Evolutionary conservation across 2,329 filamentous ascomycete species (phyloP).

Genomic region (Podosphaera xanthii): DNA sequence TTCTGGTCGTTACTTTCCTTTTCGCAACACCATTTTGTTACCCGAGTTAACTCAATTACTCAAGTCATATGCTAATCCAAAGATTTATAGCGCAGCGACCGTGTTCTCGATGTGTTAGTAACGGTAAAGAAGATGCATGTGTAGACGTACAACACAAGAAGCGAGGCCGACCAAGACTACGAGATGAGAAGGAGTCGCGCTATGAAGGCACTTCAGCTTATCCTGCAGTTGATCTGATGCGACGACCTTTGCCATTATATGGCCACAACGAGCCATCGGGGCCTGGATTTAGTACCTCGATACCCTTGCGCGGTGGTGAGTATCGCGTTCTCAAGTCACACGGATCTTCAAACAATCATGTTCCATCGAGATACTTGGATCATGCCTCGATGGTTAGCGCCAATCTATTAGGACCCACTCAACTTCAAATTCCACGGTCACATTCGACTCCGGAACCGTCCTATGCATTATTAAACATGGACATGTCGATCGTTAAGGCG

Average conservation of each 20-base stretch:
- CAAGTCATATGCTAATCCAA: neutral
- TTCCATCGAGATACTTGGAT: slow-evolving; percentile 27
- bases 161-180: slow-evolving; percentile 51
- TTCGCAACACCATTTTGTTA: neutral
- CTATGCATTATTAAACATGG: slow-evolving; percentile 31
- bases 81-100: slow-evolving; percentile 42
- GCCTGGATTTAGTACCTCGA: slow-evolving; percentile 22
- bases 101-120: slow-evolving; percentile 53
- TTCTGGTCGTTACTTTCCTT: neutral
- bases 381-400: slow-evolving; percentile 26
- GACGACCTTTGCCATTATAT: slow-evolving; percentile 29
- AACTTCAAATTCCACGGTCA: slow-evolving; percentile 9
- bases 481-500: slow-evolving; percentile 32
- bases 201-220: slow-evolving; percentile 23
- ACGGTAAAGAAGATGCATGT: slow-evolving; percentile 60
- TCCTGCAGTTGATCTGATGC: slow-evolving; percentile 12
- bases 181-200: slow-evolving; percentile 43
- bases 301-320: slow-evolving; percentile 23
- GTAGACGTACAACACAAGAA: slow-evolving; percentile 76
- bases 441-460: slow-evolving; percentile 26
- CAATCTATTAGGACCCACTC: slow-evolving; percentile 22
- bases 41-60: neutral
- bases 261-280: slow-evolving; percentile 20
- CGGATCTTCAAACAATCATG: slow-evolving; percentile 20
- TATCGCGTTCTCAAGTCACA: slow-evolving; percentile 32